phyloP scores from a whole-genome alignment of 495 filamentous ascomycete species.

The Tuber indicum region DNA sequence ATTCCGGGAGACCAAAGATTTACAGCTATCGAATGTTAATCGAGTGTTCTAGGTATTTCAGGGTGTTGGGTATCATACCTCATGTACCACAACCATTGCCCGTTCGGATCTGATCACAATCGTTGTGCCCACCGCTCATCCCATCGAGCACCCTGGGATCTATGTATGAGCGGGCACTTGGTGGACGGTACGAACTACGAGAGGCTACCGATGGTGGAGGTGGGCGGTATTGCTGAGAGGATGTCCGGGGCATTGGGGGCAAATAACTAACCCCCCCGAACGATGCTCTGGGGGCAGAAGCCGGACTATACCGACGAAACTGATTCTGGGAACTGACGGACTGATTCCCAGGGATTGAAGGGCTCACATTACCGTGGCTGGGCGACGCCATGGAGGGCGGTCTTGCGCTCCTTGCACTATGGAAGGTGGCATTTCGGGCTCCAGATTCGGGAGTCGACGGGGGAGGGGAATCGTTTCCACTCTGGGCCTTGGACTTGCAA shows the following conservation, averaged over 20 bases:
- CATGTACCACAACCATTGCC: not conserved
- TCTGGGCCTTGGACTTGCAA: conserved; percentile 17
- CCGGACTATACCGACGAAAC: not conserved
- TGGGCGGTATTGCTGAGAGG: not conserved
- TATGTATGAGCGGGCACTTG: not conserved
- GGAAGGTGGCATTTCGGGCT: not conserved
- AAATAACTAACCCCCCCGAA: not conserved
- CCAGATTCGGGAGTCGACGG: not conserved
- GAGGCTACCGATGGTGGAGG: not conserved
- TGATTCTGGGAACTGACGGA: not conserved
- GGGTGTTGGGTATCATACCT: not conserved
- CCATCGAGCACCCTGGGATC: not conserved
- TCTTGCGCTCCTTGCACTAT: not conserved
- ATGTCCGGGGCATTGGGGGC: not conserved
- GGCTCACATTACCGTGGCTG: not conserved
- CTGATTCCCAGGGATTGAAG: not conserved
- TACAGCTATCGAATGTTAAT: not conserved
- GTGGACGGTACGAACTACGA: not conserved
- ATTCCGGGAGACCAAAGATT: not conserved
- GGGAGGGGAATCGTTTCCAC: not conserved
- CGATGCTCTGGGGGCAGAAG: not conserved
- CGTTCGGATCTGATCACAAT: not conserved
- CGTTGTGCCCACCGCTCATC: not conserved
- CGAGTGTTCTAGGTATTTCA: not conserved
- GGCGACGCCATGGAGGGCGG: not conserved